phyloP scores from a whole-genome alignment of 352 stramenopile species.

The Phytophthora pistaciae region DNA sequence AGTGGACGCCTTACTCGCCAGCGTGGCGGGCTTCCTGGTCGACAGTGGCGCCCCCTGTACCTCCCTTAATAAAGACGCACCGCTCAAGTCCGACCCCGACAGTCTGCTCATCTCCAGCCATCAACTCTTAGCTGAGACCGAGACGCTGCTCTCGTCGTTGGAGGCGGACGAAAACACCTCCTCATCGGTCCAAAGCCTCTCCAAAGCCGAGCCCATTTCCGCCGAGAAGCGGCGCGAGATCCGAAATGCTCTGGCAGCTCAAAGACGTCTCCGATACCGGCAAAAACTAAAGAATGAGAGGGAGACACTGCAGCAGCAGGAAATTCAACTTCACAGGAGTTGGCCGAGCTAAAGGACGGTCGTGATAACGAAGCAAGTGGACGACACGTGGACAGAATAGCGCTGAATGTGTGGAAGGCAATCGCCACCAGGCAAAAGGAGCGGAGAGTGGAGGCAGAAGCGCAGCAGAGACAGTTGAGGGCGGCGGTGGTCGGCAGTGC shows the following conservation, averaged over 20 bases:
- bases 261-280: slow-evolving; percentile 19
- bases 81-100: not conserved
- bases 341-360: not conserved
- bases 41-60: not conserved
- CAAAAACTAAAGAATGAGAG: slow-evolving; percentile 27
- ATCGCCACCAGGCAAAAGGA: slow-evolving; percentile 24
- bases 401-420: slow-evolving; percentile 12
- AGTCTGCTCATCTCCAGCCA: slow-evolving; percentile 4
- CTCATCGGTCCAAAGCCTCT: not conserved
- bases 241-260: slow-evolving; percentile 15
- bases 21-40: slow-evolving; percentile 16
- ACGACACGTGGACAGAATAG: not conserved
- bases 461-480: slow-evolving; percentile 15
- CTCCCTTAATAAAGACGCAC: not conserved
- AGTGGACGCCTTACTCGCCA: slow-evolving; percentile 15
- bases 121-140: slow-evolving; percentile 20
- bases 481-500: slow-evolving; percentile 12
- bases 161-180: not conserved
- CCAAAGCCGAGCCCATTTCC: not conserved
- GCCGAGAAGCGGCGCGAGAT: not conserved
- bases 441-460: slow-evolving; percentile 12
- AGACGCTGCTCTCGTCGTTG: slow-evolving; percentile 17
- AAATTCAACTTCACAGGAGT: slow-evolving; percentile 9
- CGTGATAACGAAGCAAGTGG: not conserved
- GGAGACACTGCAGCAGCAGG: slow-evolving; percentile 11